Conservation (phyloP, 2,329 filamentous ascomycete species). For the Coniochaeta hoffmannii region DNA sequence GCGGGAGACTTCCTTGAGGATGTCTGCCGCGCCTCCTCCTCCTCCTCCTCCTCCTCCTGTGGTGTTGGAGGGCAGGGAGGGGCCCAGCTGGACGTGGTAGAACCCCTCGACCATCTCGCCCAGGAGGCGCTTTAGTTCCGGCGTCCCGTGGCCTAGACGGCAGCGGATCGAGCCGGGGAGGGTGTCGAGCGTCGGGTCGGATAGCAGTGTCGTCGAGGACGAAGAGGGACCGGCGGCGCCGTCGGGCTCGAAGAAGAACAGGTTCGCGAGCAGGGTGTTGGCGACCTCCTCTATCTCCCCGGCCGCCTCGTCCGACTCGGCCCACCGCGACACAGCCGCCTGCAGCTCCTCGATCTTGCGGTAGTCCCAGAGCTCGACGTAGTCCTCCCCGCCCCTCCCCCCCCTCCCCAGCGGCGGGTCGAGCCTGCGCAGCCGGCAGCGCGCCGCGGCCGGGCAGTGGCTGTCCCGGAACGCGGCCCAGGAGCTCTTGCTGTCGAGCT, state of each 20-base stretch:
- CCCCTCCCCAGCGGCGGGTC: slow-evolving; percentile 1
- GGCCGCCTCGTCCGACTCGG: neutral
- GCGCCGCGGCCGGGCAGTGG: neutral
- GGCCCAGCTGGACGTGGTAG: neutral
- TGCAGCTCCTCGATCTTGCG: slow-evolving; percentile 3
- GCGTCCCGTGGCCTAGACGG: neutral
- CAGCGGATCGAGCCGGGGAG: slow-evolving; percentile 5
- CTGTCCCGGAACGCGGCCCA: neutral
- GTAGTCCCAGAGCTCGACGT: slow-evolving; percentile 5
- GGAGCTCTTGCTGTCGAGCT: neutral
- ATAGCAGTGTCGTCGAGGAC: neutral
- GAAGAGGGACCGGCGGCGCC: neutral
- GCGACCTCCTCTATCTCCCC: slow-evolving; percentile 14
- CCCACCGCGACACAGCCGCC: neutral
- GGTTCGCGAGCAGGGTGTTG: slow-evolving; percentile 4
- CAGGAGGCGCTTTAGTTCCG: neutral
- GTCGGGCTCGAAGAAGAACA: slow-evolving; percentile 9
- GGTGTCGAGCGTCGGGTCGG: neutral
- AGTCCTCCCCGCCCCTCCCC: too few relatives aligned
- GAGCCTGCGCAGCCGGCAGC: slow-evolving; percentile 2
- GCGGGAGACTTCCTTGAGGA: neutral
- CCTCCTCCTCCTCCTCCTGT: too few relatives aligned
- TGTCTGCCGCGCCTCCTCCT: neutral
- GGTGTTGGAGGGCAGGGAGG: neutral
- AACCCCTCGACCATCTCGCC: neutral